Evolutionary conservation across 805 yeast genomes (phyloP).

Genomic region (Zygosaccharomyces bisporus): DNA sequence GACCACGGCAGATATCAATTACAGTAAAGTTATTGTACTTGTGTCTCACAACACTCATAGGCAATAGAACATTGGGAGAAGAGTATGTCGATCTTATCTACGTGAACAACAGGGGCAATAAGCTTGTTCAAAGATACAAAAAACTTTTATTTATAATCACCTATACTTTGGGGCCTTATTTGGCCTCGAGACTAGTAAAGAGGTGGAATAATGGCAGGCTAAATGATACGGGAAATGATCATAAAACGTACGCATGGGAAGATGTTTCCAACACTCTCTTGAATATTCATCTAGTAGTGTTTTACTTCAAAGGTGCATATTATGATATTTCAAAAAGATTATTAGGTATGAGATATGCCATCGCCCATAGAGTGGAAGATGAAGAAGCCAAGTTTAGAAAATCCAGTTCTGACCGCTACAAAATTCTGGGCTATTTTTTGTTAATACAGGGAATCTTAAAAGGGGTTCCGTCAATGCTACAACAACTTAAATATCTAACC

Average conservation of each 20-base stretch:
- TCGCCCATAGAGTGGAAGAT: conserved; percentile 55
- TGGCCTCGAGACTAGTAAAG: conserved; percentile 35
- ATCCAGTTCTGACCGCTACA: conserved; percentile 51
- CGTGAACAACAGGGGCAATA: conserved; percentile 50
- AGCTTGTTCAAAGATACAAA: conserved; percentile 44
- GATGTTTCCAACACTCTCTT: conserved; percentile 49
- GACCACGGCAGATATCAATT: conserved; percentile 58
- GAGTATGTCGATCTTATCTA: conserved; percentile 83
- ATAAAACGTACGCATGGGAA: conserved; percentile 27
- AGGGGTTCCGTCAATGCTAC: conserved; percentile 8
- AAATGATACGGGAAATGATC: conserved; percentile 10
- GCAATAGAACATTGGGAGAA: conserved; percentile 85
- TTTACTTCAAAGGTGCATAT: conserved; percentile 79
- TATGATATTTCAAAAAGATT: conserved; percentile 74
- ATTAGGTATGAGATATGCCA: conserved; percentile 74
- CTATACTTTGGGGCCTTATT: conserved; percentile 61
- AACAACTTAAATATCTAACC: conserved; percentile 4
- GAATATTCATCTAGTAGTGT: conserved; percentile 73
- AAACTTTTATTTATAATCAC: conserved; percentile 57
- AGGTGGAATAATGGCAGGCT: conserved; percentile 12
- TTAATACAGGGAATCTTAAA: conserved; percentile 42
- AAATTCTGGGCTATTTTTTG: conserved; percentile 63
- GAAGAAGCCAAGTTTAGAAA: conserved; percentile 33
- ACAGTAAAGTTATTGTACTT: conserved; percentile 60
- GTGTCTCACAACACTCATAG: conserved; percentile 68